Base-by-base conservation (phyloP, 2,329 filamentous ascomycete genomes). In the Epichloe uncinata region DNA sequence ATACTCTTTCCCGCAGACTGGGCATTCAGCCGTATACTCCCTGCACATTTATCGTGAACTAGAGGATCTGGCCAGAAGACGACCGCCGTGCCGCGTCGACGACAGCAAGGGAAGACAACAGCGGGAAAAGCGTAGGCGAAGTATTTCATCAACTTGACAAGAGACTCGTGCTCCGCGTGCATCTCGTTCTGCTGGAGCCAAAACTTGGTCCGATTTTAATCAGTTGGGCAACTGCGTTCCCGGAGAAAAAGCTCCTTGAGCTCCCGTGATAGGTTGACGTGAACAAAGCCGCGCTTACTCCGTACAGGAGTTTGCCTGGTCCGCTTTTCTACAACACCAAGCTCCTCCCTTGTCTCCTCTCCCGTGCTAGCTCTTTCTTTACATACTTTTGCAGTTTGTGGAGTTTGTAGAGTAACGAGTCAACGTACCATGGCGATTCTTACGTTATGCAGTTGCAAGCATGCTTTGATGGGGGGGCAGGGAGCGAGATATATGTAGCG, bases 1-100 rank as follows among this genome's bases (percentile, higher is more conserved):
- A 62, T 79, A 79, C 57, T 70, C 67, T 66, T 77, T 79, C 69
- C 75, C 70, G 70, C 77, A 80, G 60, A 75, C 76, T 68, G 72
- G 73, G 71, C 77, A 80, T 62, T 71, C 66, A 60, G 73, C 72
- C 57, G 66, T 71, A 66, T 78, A 66, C 73, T 77, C 74, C 63
- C 66, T 72, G 71, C 77, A 80, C 77, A 80, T 80, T 72, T 77
- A 78, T 62, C 60, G 58, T 60, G 57, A 68, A 68, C 35, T 53
- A 38, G 42, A 45, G 49, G 43, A 30, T 48, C 18, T 30, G 36
- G 46, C 44, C 48, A 48, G 18, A 11, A 30, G 30, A 30, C 41
- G 48, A 30, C 40, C 47, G 47, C 34, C 36, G 33, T 46, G 41
- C 40, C 26, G 37, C 44, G n/a, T 49, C 35, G 12, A 20, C 26